Conservation (phyloP, 2,329 filamentous ascomycete species). For the Dothideomycetes sp. region DNA sequence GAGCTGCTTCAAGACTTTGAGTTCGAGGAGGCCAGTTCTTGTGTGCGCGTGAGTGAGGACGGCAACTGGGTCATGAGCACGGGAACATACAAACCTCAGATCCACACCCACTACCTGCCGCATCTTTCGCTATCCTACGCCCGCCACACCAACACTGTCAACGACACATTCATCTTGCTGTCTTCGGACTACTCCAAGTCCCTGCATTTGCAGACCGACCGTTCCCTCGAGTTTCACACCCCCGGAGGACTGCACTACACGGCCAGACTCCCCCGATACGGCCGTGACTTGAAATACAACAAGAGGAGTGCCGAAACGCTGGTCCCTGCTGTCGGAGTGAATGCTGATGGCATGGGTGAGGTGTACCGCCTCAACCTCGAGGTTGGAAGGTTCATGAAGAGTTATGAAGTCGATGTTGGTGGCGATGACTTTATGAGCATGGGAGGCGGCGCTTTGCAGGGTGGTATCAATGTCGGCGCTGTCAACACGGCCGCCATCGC, state of each 20-base stretch:
- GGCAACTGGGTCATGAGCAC: slow-evolving; percentile 97
- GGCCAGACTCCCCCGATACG: slow-evolving; percentile 84
- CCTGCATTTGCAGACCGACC: slow-evolving; percentile 83
- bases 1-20: slow-evolving; percentile 96
- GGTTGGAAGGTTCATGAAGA: slow-evolving; percentile 84
- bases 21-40: slow-evolving; percentile 89
- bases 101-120: slow-evolving; percentile 90
- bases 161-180: slow-evolving; percentile 81
- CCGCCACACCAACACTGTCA: slow-evolving; percentile 82
- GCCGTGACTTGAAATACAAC: slow-evolving; percentile 80
- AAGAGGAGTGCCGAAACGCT: slow-evolving; percentile 72
- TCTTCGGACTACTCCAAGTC: slow-evolving; percentile 91
- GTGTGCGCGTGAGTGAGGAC: slow-evolving; percentile 84
- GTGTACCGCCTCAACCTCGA: slow-evolving; percentile 91
- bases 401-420: slow-evolving; percentile 83
- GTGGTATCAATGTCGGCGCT: slow-evolving; percentile 71
- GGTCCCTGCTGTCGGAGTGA: slow-evolving; percentile 77
- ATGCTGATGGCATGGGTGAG: slow-evolving; percentile 75
- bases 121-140: slow-evolving; percentile 90
- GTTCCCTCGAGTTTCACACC: slow-evolving; percentile 86
- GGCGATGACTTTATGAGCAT: slow-evolving; percentile 59
- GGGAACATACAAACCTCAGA: slow-evolving; percentile 70
- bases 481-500: slow-evolving; percentile 84
- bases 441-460: slow-evolving; percentile 69
- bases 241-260: slow-evolving; percentile 78